phyloP scores from a whole-genome alignment of 176 grass and related monocot species.

The Areca catechu region DNA sequence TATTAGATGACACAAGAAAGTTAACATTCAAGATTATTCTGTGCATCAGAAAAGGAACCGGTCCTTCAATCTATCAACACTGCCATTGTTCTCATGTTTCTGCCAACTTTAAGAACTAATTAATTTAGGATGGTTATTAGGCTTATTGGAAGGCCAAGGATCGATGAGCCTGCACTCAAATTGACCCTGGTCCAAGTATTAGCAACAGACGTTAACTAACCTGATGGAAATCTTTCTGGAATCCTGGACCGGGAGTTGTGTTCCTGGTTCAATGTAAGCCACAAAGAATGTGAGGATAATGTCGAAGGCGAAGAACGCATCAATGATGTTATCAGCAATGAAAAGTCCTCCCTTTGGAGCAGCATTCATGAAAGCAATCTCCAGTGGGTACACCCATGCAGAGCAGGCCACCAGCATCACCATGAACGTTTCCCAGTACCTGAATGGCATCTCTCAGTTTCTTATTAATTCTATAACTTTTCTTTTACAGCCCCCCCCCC shows the following conservation, averaged over 20 bases:
- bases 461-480: neutral
- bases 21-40: too few species aligned
- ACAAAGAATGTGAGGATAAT: conserved; percentile 90
- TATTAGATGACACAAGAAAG: too few species aligned
- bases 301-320: conserved; percentile 69
- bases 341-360: conserved; percentile 65
- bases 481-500: too few species aligned
- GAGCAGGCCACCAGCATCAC: conserved; percentile 88
- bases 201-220: conserved; percentile 11
- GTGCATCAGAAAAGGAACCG: too few species aligned
- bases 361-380: conserved; percentile 84
- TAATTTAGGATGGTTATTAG: too few species aligned
- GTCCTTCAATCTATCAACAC: too few species aligned
- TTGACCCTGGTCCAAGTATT: too few species aligned
- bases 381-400: conserved; percentile 93
- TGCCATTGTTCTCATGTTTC: too few species aligned
- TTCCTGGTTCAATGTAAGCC: conserved; percentile 73
- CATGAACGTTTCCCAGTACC: conserved; percentile 97
- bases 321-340: conserved; percentile 58
- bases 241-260: conserved; percentile 68
- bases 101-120: too few species aligned
- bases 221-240: conserved; percentile 50
- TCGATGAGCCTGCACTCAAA: too few species aligned
- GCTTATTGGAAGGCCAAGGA: too few species aligned
- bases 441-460: conserved; percentile 2